Base-by-base conservation (phyloP, 2,329 filamentous ascomycete genomes). In the Fusarium begoniae region DNA sequence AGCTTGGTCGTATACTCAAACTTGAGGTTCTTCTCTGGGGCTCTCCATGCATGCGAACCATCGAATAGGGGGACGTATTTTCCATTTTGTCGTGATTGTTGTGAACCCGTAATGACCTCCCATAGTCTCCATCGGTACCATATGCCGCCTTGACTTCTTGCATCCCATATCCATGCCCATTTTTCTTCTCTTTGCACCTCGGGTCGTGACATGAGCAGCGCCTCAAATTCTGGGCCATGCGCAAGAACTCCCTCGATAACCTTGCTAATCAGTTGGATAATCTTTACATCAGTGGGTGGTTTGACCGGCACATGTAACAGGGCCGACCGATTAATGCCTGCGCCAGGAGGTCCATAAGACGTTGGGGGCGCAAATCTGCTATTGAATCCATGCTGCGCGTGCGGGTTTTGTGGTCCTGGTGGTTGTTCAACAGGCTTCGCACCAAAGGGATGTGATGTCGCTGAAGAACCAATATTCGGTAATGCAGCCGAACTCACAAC, bases 71-170 rank as follows among this genome's bases (percentile, higher is more conserved):
- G 88, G 26, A 92, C 75, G 62, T 89, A 90, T 73, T 87, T 90
- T 50, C 84, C 85, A 74, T 86, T 85, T 8, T 84, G 83, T 20
- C 81, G 80, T 22, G 81, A 83, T 8, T 84, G 79, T 47, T 87
- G 85, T 3, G 87, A 87, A 9, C 91, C 91, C 2, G 93, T 95
- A n/a, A 96, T 86, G 14, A 96, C 88, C 76, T 96, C 91, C 93
- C 95, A 98, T 50, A 98, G 80, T 50, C 94, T 90, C 93, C 94
- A 98, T 48, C 96, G 91, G 82, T 98, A 98, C 89, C 95, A 99
- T 22, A 97, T 89, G 22, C 93, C 96, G 32, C 91, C 95, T 71
- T 88, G 86, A 78, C 91, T 95, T 74, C 91, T 89, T 26, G 95
- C 89, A 81, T 98, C 93, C 92, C 94, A 99, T 10, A 99, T 86